A percentile compares a stretch with the other conserved stretches of the same genome.
Evolutionary conservation across 805 yeast genomes (phyloP).

Genomic region (Pichia gijzeniarum): DNA sequence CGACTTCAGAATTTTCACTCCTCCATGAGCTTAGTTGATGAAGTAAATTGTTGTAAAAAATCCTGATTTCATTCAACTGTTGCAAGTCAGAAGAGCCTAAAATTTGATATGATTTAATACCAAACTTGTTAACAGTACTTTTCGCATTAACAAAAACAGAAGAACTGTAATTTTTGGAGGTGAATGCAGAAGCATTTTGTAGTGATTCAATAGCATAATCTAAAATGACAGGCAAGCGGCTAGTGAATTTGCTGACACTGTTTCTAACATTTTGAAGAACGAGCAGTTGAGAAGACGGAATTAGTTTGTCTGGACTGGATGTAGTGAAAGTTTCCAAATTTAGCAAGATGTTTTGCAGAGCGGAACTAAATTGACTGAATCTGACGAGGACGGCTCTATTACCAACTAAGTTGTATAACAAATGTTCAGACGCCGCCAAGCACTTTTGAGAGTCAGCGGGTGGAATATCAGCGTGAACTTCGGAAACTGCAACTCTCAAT

Average conservation of each 20-base stretch:
- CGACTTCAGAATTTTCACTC: conserved; percentile 21
- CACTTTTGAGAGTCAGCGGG: conserved; percentile 67
- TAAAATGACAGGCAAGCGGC: conserved; percentile 34
- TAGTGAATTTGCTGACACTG: conserved; percentile 10
- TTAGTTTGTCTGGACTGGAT: not conserved
- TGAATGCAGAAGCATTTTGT: conserved; percentile 11
- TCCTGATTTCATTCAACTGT: conserved; percentile 19
- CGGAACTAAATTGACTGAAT: conserved; percentile 18
- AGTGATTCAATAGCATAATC: conserved; percentile 28
- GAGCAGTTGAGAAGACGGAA: not conserved
- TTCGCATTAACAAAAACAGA: conserved; percentile 25
- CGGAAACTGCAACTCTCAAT: conserved; percentile 56
- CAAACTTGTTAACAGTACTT: conserved; percentile 13
- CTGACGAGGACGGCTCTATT: conserved; percentile 42
- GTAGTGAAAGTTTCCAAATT: conserved; percentile 8
- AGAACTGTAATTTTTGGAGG: conserved; percentile 3
- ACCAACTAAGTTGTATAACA: conserved; percentile 51
- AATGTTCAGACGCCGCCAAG: conserved; percentile 67
- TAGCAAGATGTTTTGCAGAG: conserved; percentile 9
- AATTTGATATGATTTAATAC: conserved; percentile 7
- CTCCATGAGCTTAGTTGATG: conserved; percentile 33
- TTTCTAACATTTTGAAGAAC: not conserved
- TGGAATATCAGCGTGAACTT: conserved; percentile 69
- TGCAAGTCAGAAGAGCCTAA: conserved; percentile 14
- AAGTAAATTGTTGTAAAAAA: conserved; percentile 24